Base-by-base conservation (phyloP, 805 yeast species). In the Metschnikowia matae region DNA sequence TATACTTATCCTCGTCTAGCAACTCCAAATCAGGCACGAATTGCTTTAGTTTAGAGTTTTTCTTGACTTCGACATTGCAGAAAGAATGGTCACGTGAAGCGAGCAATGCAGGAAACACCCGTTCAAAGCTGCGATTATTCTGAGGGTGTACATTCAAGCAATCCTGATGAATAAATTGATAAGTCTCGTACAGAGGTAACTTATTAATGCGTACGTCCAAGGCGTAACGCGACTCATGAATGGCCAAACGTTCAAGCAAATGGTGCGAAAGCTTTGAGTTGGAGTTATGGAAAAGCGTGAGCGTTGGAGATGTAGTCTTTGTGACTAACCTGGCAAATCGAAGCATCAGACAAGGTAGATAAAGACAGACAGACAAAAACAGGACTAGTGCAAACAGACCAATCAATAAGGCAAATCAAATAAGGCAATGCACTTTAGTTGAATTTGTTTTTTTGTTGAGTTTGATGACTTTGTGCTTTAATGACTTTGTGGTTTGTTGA, bases 281-380 rank as follows among this genome's bases (percentile, higher is more conserved):
- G 23, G 71, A 46, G 55, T 67, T 62, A 61, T 69, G 73, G 58
- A 66, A 68, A 45, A 68, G 51, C 13, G 69, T 45, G 44, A 66
- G 59, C 18, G 56, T 57, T 7, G 65, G 56, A 34, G 54, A 39
- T 34, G 49, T 6, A 14, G 59, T 36, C 39, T 51, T 51, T n/a
- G 55, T 47, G 44, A 56, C 45, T 29, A 54, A 43, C 40, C 56
- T 49, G 49, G 59, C 57, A 35, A 57, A 54, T 26, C 56, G 48
- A 44, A 56, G 54, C 60, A 56, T 56, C 15, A 26, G 14, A 14
- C 7, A 21, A 38, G 29, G 29, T 13, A 18, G 29, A 10, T 6
- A 8, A 18, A 21, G 7, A 21, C 26, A 21, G 26, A 21, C 26
- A 21, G 26, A 21, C 26, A 26, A 26, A 26, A 26, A 26, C 29